These are phyloP conservation scores for Viola pubescens DNA, from an alignment of 441 rosid species.

Conservation along the genomic window DNA sequence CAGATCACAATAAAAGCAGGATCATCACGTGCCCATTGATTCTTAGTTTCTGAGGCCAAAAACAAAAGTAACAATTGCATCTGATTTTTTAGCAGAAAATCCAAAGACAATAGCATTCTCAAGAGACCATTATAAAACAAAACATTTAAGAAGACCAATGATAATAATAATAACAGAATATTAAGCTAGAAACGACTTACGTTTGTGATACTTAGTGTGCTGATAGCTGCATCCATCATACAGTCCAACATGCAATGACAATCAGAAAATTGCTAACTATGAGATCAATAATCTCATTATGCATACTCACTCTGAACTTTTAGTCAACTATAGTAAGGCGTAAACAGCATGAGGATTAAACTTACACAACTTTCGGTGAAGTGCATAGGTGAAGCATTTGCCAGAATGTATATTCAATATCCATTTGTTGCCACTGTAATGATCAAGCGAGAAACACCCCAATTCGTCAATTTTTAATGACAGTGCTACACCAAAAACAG, in stretches of 20 bases:
- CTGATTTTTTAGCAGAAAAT: conserved; percentile 1
- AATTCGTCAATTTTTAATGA: neutral
- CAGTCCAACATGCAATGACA: conserved; percentile 39
- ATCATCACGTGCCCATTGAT: conserved; percentile 99
- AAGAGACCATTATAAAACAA: too few relatives aligned
- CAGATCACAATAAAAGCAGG: conserved; percentile 96
- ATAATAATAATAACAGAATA: conserved; percentile 2
- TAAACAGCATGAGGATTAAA: neutral
- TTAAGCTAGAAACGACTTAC: conserved; percentile 37
- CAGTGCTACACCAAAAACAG: too few relatives aligned
- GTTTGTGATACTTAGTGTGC: conserved; percentile 94
- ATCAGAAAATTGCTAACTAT: conserved; percentile 28
- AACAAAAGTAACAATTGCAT: conserved; percentile 8
- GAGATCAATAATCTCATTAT: conserved; percentile 1
- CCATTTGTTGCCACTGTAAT: conserved; percentile 99
- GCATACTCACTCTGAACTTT: neutral
- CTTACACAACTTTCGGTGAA: conserved; percentile 98
- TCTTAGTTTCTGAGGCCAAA: conserved; percentile 74
- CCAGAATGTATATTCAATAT: conserved; percentile 96
- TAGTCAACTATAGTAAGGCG: neutral
- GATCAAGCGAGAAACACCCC: neutral
- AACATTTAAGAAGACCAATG: neutral
- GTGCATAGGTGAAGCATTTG: conserved; percentile 97
- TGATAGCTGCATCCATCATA: conserved; percentile 67
- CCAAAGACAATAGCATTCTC: too few relatives aligned